phyloP scores from a whole-genome alignment of 768 basidiomycete species.

The Artomyces pyxidatus region DNA sequence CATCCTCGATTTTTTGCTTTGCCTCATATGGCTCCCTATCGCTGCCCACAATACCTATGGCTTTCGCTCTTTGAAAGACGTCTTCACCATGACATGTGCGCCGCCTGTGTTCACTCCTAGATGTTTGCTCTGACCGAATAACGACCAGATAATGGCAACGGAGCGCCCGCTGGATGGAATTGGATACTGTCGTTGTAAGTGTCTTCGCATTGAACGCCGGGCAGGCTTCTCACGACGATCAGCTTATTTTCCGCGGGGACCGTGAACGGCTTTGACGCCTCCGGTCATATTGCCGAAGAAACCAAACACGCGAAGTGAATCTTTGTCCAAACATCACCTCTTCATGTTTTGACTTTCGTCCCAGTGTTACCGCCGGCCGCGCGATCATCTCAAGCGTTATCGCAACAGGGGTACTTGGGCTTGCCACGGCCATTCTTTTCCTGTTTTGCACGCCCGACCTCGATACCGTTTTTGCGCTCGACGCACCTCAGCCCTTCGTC shows the following conservation, averaged over 20 bases:
- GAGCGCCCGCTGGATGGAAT: slow-evolving; percentile 83
- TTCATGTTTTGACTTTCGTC: slow-evolving; percentile 3
- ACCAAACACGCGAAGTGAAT: slow-evolving; percentile 26
- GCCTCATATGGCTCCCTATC: slow-evolving; percentile 88
- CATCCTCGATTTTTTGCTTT: slow-evolving; percentile 82
- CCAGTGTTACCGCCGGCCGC: slow-evolving; percentile 66
- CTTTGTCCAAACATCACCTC: background rate
- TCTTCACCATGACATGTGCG: slow-evolving; percentile 75
- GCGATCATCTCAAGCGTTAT: slow-evolving; percentile 75
- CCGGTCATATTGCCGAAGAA: slow-evolving; percentile 26
- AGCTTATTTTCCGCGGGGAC: slow-evolving; percentile 85
- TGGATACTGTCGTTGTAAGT: slow-evolving; percentile 82
- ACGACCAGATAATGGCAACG: slow-evolving; percentile 79
- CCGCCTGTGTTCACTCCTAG: too few relatives aligned
- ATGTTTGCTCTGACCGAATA: too few relatives aligned
- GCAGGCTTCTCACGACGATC: background rate
- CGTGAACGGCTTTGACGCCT: slow-evolving; percentile 76
- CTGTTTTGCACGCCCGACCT: slow-evolving; percentile 80
- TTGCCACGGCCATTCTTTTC: slow-evolving; percentile 71
- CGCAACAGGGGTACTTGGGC: slow-evolving; percentile 74
- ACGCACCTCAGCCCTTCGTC: slow-evolving; percentile 88
- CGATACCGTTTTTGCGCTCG: slow-evolving; percentile 64
- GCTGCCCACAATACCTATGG: slow-evolving; percentile 86
- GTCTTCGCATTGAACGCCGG: background rate
- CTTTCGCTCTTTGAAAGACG: slow-evolving; percentile 75